Base-by-base conservation (phyloP, 2,329 filamentous ascomycete genomes). In the Amauroascus verrucosus region DNA sequence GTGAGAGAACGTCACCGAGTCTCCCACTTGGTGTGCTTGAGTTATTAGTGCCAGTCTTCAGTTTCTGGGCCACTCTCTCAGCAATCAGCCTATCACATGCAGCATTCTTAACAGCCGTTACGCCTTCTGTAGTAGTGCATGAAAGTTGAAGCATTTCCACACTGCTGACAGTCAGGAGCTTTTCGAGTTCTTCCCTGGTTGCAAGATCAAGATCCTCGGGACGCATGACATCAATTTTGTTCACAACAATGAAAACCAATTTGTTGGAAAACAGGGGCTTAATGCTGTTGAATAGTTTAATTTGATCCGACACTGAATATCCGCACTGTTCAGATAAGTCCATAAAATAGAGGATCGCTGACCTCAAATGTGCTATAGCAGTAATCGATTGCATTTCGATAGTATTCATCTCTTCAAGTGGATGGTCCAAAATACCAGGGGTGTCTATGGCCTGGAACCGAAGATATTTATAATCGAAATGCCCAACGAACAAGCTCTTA, bases 311-410 rank as follows among this genome's bases (percentile, higher is more conserved):
- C 16, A 98, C 87, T 2, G 88, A 88, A 75, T 96, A 98, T 55
- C 93, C 93, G 63, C 90, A 96, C 76, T 95, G 88, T 76, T 96
- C 91, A 20, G 87, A 95, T 57, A 96, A 77, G 76, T 97, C 91
- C 87, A 97, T 95, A 68, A 97, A 97, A 73, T 97, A 97, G 56
- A 97, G 77, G 59, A 98, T 94, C 54, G 91, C 91, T 40, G 90
- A 94, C 63, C 91, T 82, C 67, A 98, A 77, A 76, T 98, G 94
- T 49, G 93, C 93, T 74, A 98, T 95, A 9, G 94, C 93, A 16
- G 91, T 97, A 62, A 98, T 96, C 57, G 86, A 86, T 77, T 97
- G 93, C 88, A 97, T 97, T 73, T 98, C 93, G 67, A 98, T 98
- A 2, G 93, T 97, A 75, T 96, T 95, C 93, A 97, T 98, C 75